phyloP scores from a whole-genome alignment of 345 rosid genomes.

The Odontarrhena argentea region DNA sequence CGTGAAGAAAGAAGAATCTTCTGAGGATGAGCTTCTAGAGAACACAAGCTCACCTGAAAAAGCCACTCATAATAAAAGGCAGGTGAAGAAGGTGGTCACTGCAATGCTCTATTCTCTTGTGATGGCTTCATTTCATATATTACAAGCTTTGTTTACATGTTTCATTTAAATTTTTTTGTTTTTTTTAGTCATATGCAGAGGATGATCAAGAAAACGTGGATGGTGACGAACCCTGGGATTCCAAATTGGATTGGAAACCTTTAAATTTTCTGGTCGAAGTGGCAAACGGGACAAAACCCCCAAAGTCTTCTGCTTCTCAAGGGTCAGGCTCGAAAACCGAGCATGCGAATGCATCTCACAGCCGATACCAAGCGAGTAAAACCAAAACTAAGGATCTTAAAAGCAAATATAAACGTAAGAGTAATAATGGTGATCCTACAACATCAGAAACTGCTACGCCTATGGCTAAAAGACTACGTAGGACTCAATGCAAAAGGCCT shows the following conservation, averaged over 20 bases:
- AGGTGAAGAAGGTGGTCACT: constrained; percentile 48
- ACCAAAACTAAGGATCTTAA: constrained; percentile 53
- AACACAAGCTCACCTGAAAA: constrained; percentile 64
- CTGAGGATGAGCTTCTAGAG: constrained; percentile 50
- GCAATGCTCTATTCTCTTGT: background rate
- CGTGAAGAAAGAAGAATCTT: constrained; percentile 51
- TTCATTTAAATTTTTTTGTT: constrained; percentile 12
- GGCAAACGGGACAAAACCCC: constrained; percentile 73
- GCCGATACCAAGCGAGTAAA: constrained; percentile 42
- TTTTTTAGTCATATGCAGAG: constrained; percentile 57
- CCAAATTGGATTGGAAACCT: constrained; percentile 76
- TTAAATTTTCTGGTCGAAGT: constrained; percentile 84
- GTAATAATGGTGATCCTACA: constrained; percentile 47
- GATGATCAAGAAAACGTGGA: constrained; percentile 43
- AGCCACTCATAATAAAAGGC: constrained; percentile 52
- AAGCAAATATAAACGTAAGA: constrained; percentile 46
- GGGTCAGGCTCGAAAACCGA: constrained; percentile 51
- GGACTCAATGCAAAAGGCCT: constrained; percentile 56
- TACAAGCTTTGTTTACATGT: background rate
- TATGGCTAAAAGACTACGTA: constrained; percentile 63
- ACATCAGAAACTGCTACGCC: constrained; percentile 56
- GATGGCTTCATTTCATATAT: constrained; percentile 6
- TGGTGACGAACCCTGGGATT: constrained; percentile 54
- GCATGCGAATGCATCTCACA: constrained; percentile 32
- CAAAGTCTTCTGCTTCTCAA: constrained; percentile 61